These are phyloP conservation scores for Cladosporium velox DNA, from an alignment of 2,329 filamentous ascomycete genomes.

Conservation along the genomic window DNA sequence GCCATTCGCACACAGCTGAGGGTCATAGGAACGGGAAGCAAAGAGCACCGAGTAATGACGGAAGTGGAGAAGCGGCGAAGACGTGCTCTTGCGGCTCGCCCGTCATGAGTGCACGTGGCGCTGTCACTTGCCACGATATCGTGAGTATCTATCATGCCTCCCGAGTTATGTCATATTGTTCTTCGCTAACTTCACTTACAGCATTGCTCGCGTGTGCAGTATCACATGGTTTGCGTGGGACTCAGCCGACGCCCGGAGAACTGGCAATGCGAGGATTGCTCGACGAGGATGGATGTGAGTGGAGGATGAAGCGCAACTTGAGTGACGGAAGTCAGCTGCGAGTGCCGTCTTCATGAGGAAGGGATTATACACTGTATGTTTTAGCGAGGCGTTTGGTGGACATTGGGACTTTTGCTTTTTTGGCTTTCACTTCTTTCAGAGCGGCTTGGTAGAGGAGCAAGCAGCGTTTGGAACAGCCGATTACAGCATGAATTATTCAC, in stretches of 20 bases:
- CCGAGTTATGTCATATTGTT: not conserved
- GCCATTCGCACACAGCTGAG: not conserved
- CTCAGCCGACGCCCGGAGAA: slow-evolving; percentile 20
- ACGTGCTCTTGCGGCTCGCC: slow-evolving; percentile 26
- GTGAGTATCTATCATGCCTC: slow-evolving; percentile 21
- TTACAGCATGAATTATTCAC: too few relatives aligned
- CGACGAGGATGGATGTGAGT: not conserved
- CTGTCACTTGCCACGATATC: slow-evolving; percentile 29
- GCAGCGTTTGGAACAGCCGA: not conserved
- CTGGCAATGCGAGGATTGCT: slow-evolving; percentile 30
- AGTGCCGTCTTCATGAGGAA: not conserved
- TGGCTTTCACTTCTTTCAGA: not conserved
- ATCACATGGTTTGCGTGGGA: slow-evolving; percentile 33
- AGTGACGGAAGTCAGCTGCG: not conserved
- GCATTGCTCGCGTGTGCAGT: slow-evolving; percentile 26
- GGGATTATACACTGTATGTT: not conserved
- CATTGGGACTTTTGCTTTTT: not conserved
- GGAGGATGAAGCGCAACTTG: not conserved
- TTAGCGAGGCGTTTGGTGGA: slow-evolving; percentile 13
- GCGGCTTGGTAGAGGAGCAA: not conserved
- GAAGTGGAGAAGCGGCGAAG: not conserved
- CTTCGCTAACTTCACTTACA: not conserved
- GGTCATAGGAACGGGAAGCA: not conserved
- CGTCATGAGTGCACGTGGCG: slow-evolving; percentile 18
- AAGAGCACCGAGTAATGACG: not conserved